Conservation (phyloP, 225 moss, liverwort and hornwort species). For the Polytrichum commune region DNA sequence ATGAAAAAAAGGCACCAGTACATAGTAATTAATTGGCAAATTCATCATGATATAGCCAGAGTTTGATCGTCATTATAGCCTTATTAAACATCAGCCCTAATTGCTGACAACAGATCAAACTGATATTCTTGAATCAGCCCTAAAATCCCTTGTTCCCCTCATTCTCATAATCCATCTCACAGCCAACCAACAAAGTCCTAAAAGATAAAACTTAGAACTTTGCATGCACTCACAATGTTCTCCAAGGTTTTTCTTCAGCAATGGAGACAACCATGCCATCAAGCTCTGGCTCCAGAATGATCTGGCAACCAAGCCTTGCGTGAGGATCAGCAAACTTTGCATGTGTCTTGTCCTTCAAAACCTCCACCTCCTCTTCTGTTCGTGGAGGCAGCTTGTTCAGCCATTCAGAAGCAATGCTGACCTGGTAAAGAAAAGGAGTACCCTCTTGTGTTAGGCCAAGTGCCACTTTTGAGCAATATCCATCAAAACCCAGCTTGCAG, state of each 20-base stretch:
- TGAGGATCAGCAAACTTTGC: constrained; percentile 62
- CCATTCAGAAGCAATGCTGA: constrained; percentile 87
- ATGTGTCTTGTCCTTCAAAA: constrained; percentile 66
- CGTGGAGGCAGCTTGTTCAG: constrained; percentile 74
- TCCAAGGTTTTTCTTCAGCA: constrained; percentile 92
- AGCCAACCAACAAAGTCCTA: constrained; percentile 12
- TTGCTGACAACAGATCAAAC: constrained; percentile 22
- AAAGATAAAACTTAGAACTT: constrained; percentile 13
- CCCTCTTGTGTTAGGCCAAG: too few relatives aligned
- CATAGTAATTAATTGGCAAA: too few relatives aligned
- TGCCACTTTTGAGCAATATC: too few relatives aligned
- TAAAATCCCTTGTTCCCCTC: constrained; percentile 15
- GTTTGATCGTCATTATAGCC: not conserved
- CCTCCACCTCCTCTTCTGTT: constrained; percentile 65
- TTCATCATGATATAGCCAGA: too few relatives aligned
- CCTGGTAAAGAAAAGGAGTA: constrained; percentile 29
- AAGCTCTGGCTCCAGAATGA: constrained; percentile 70
- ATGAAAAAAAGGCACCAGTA: too few relatives aligned
- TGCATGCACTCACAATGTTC: constrained; percentile 46
- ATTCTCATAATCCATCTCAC: constrained; percentile 19
- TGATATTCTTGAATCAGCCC: constrained; percentile 29
- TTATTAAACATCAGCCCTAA: constrained; percentile 38
- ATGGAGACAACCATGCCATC: constrained; percentile 95
- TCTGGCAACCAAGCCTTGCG: constrained; percentile 85
- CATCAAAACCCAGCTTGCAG: too few relatives aligned